Evolutionary conservation across 495 filamentous ascomycete species (phyloP), one percentile per base, ranked within the genome.

Genomic region (Penicillium egyptiacum): DNA sequence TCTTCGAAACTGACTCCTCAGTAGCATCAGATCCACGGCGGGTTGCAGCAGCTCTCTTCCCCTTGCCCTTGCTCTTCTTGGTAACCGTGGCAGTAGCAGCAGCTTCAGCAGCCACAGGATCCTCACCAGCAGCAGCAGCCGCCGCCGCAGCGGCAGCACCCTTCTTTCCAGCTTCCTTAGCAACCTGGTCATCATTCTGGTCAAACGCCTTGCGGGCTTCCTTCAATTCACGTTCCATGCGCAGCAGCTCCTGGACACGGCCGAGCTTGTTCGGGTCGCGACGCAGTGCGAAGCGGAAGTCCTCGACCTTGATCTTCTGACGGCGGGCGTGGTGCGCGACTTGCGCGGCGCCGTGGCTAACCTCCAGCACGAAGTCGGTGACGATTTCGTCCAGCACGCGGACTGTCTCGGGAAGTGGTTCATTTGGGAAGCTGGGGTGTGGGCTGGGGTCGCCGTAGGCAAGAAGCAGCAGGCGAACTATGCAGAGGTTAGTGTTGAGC

Each of bases 301-400:
- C 94, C 60, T 98, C 94, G 55, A 96, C 88, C 67, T 98, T 98
- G 75, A 97, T 89, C 75, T 98, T 98, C 64, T 93, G 88, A 7
- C 94, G 86, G 4, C 90, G 86, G 3, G 88, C 83, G 70, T 94
- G 86, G 64, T 87, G 84, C 1, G 94, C 94, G 60, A 85, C 85
- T 22, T 87, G 83, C 25, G 89, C 86, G 5, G 94, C 93, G 50
- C 88, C 87, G 79, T 96, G 94, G 78, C 88, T 92, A 56, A 94
- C 81, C 69, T 92, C 90, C 56, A 94, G 85, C 55, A 92, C 83
- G 73, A 90, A 93, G 71, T 97, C 94, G 43, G 91, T 96, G 51
- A 94, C 82, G 54, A 98, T 91, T 71, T 97, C 93, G 70, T 98
- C 94, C 16, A 98, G 86, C 48, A 93, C 85, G 49, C 86, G 84